phyloP scores from a whole-genome alignment of 768 basidiomycete genomes.

The Mrakia hoshinonis region DNA sequence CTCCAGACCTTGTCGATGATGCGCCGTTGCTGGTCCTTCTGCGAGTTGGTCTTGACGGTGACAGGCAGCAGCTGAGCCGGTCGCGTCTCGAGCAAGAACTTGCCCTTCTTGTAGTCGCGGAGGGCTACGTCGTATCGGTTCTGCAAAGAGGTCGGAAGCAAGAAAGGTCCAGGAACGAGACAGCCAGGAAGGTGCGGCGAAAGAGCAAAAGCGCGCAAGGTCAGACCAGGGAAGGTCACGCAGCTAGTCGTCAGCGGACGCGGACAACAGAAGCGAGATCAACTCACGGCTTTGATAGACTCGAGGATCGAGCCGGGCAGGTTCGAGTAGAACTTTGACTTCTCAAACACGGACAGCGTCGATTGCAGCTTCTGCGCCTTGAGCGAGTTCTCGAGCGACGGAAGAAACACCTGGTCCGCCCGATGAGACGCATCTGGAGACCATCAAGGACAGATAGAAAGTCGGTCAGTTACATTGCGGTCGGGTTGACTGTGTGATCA shows the following conservation, averaged over 20 bases:
- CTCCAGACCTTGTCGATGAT: constrained; percentile 94
- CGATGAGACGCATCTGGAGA: constrained; percentile 78
- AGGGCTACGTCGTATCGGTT: constrained; percentile 89
- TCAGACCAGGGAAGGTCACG: neutral
- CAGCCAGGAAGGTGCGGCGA: constrained; percentile 6
- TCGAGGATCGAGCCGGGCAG: constrained; percentile 85
- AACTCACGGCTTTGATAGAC: constrained; percentile 71
- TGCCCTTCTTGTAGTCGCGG: constrained; percentile 94
- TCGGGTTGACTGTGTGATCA: constrained; percentile 1
- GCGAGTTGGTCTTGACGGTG: constrained; percentile 41
- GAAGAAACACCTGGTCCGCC: constrained; percentile 90
- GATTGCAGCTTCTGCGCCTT: constrained; percentile 88
- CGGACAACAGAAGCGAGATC: too few species aligned
- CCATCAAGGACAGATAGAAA: neutral
- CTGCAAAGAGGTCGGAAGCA: constrained; percentile 42
- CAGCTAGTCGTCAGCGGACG: too few species aligned
- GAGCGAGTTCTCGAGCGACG: constrained; percentile 87
- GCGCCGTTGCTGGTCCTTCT: constrained; percentile 67
- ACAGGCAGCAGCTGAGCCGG: constrained; percentile 70
- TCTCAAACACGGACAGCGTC: constrained; percentile 88
- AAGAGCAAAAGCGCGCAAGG: neutral
- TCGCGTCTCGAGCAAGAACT: constrained; percentile 77
- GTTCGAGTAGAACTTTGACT: constrained; percentile 97
- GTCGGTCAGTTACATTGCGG: neutral
- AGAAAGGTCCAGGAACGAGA: constrained; percentile 4